Conservation (phyloP, 2,329 filamentous ascomycete species). For the Fusarium nanum region DNA sequence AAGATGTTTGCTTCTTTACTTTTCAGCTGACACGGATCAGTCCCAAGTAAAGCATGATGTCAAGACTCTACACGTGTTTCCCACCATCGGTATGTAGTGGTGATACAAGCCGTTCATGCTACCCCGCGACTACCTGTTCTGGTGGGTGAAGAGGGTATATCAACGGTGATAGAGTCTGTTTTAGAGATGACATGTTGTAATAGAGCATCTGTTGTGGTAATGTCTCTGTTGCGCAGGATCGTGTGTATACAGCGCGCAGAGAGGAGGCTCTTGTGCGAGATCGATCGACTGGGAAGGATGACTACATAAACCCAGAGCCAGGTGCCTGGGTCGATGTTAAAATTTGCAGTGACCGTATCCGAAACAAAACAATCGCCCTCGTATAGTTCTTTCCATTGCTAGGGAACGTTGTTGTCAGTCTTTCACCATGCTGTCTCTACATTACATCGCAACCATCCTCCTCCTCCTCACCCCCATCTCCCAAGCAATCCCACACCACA, state of each 20-base stretch:
- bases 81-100: neutral
- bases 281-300: neutral
- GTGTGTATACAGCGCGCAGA: too few relatives aligned
- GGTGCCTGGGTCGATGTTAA: neutral
- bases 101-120: constrained; percentile 21
- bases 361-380: neutral
- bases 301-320: constrained; percentile 36
- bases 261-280: constrained; percentile 7
- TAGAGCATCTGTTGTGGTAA: too few relatives aligned
- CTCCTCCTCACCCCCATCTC: neutral
- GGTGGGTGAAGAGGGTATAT: too few relatives aligned
- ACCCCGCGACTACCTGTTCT: constrained; percentile 27
- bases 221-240: neutral
- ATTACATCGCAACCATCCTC: neutral
- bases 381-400: rapidly evolving
- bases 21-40: neutral
- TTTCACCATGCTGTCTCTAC: neutral
- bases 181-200: too few relatives aligned
- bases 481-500: constrained; percentile 1
- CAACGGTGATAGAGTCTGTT: too few relatives aligned
- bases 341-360: neutral
- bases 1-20: neutral
- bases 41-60: neutral
- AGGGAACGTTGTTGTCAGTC: neutral
- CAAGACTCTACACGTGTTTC: neutral